Evolutionary conservation across 2,329 filamentous ascomycete genomes (phyloP), one percentile per base, ranked within the genome.

Genomic region (Truncatella angustata): DNA sequence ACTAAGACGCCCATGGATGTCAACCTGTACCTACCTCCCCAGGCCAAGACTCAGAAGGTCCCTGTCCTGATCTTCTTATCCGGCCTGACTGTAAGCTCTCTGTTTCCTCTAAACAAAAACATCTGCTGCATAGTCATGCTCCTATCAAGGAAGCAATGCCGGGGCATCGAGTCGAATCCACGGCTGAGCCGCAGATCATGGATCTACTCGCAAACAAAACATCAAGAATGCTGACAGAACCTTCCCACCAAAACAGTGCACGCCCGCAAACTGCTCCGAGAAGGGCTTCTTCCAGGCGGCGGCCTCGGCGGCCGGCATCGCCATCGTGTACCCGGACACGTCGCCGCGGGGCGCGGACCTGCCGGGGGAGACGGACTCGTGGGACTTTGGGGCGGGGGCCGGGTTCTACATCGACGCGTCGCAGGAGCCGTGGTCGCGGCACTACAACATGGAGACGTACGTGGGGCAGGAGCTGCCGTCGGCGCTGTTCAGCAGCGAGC

Each of bases 391-490:
- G 63, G 84, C 84, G 56, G 93, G 89, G 4, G 94, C 94, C 1
- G 90, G 91, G 50, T 99, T 99, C 80, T 99, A 99, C 78, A 76
- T 99, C 60, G 87, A 99, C 70, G 91, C 93, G 9, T 90, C 85
- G 4, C 79, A 77, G 58, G 79, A 82, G 26, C 91, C 91, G 9
- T 99, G 86, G 78, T 76, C 76, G 54, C 75, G 77, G 50, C 84
- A 90, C 68, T 99, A 99, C 79, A 87, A 86, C 62, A 99, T 99
- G 94, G 91, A 97, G 78, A 85, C 81, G 56, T 99, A 99, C 76
- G 81, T 99, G 60, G 86, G 88, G n/a, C 71, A 81, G 50, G 94
- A 99, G 73, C 84, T 99, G n/a, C 93, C 92, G n/a, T n/a, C 1
- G 74, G 78, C 14, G 77, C 85, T 1, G 80, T 97, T n/a, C 21